A percentile compares a stretch with the other conserved stretches of the same genome.
Evolutionary conservation across 768 basidiomycete species (phyloP).

Genomic region (Trametes cingulata): DNA sequence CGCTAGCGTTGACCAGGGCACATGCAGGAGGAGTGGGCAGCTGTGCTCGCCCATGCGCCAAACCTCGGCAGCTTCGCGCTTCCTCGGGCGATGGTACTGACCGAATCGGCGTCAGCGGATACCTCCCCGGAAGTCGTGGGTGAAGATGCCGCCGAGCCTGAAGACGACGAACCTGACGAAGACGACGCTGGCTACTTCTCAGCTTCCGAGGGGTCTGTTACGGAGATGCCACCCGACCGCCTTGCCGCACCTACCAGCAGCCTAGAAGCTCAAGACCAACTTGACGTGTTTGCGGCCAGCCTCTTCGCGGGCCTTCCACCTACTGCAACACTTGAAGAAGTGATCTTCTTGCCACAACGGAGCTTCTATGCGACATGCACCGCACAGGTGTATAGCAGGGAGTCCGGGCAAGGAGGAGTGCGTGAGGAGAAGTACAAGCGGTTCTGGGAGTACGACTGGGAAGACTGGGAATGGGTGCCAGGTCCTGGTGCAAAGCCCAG

Average conservation of each 20-base stretch:
- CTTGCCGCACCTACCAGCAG: too few species aligned
- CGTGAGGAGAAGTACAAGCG: background rate
- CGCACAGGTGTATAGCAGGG: background rate
- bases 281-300: background rate
- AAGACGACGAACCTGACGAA: background rate
- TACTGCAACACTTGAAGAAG: background rate
- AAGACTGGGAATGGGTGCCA: background rate
- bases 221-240: too few species aligned
- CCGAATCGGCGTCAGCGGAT: too few species aligned
- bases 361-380: background rate
- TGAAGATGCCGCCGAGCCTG: too few species aligned
- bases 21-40: background rate
- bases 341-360: background rate
- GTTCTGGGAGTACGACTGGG: background rate
- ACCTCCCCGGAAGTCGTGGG: too few species aligned
- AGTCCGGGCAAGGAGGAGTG: background rate
- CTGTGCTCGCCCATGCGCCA: background rate
- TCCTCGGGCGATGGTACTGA: background rate
- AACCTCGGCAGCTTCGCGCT: background rate
- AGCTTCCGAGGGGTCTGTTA: background rate
- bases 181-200: background rate
- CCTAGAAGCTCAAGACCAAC: background rate
- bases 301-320: background rate
- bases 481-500: too few species aligned
- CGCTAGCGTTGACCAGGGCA: too few species aligned